Conservation (phyloP, 768 basidiomycete genomes). For the Boletus insuetus region DNA sequence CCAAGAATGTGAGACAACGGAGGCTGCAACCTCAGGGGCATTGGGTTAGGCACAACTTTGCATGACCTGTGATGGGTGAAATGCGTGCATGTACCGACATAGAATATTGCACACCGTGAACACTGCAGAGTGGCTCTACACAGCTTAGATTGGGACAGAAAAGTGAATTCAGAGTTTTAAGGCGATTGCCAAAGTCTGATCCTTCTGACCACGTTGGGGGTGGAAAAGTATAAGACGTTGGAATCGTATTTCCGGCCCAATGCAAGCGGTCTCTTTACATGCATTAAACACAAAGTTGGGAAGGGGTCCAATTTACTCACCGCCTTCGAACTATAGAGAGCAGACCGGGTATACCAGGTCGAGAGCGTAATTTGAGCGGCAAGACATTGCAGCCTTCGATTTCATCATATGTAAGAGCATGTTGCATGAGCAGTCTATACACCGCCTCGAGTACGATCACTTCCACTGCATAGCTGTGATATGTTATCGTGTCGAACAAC, state of each 20-base stretch:
- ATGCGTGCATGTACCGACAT: slow-evolving; percentile 7
- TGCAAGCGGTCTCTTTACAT: slow-evolving; percentile 31
- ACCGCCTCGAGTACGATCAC: slow-evolving; percentile 49
- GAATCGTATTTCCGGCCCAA: slow-evolving; percentile 28
- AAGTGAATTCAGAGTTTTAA: slow-evolving; percentile 36
- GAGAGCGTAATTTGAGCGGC: slow-evolving; percentile 36
- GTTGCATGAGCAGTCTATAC: slow-evolving; percentile 38
- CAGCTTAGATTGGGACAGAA: slow-evolving; percentile 58
- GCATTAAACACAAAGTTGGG: slow-evolving; percentile 3
- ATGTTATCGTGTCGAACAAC: slow-evolving; percentile 19
- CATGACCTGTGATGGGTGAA: slow-evolving; percentile 12
- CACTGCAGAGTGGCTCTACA: slow-evolving; percentile 45
- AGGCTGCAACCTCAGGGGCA: slow-evolving; percentile 5
- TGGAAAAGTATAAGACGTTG: slow-evolving; percentile 15
- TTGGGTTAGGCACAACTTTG: slow-evolving; percentile 24
- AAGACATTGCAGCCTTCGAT: slow-evolving; percentile 52
- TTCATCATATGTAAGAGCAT: slow-evolving; percentile 38
- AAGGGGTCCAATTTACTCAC: slow-evolving; percentile 26
- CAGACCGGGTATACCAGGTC: slow-evolving; percentile 24
- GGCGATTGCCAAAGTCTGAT: slow-evolving; percentile 22
- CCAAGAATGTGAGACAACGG: not conserved
- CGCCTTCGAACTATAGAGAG: slow-evolving; percentile 23
- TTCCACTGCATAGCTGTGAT: slow-evolving; percentile 38
- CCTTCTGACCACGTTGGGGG: slow-evolving; percentile 2
- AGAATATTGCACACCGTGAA: slow-evolving; percentile 41